phyloP scores from a whole-genome alignment of 2,329 filamentous ascomycete species.

The Tolypocladium ovalisporum region DNA sequence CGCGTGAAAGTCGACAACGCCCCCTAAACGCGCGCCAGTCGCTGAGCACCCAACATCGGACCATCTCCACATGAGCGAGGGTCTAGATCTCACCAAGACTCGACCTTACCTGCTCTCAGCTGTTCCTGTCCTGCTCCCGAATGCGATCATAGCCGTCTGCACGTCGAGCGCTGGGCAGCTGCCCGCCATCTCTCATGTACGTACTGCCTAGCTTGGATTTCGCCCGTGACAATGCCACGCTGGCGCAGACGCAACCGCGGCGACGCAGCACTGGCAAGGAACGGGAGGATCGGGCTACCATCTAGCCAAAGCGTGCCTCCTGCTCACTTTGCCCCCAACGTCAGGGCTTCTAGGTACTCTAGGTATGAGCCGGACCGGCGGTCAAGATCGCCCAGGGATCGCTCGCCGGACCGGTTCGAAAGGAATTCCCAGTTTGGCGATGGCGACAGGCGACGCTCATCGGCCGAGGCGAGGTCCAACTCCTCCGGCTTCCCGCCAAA shows the following conservation, averaged over 20 bases:
- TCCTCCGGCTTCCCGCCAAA: slow-evolving; percentile 49
- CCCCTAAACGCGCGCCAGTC: not conserved
- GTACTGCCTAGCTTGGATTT: slow-evolving; percentile 3
- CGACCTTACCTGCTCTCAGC: not conserved
- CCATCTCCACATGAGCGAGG: not conserved
- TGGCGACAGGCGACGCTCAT: slow-evolving; percentile 60
- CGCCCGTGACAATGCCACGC: not conserved
- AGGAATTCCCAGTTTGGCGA: slow-evolving; percentile 45
- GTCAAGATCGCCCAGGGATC: slow-evolving; percentile 56
- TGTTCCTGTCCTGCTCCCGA: slow-evolving; percentile 3
- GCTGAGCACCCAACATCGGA: not conserved
- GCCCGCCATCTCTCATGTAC: slow-evolving; percentile 13
- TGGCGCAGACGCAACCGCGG: not conserved
- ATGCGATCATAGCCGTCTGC: slow-evolving; percentile 8
- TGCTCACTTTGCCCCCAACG: slow-evolving; percentile 3
- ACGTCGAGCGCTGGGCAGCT: slow-evolving; percentile 8
- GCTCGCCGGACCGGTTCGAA: slow-evolving; percentile 58
- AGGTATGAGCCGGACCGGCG: slow-evolving; percentile 53
- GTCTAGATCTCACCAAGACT: not conserved
- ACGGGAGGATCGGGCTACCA: not conserved
- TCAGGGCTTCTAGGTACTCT: slow-evolving; percentile 43
- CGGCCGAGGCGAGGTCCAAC: slow-evolving; percentile 44
- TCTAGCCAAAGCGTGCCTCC: not conserved
- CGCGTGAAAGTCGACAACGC: not conserved
- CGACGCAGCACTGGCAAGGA: not conserved